These are phyloP conservation scores for Melaleuca quinquenervia DNA, from an alignment of 345 rosid genomes.

Conservation along the genomic window DNA sequence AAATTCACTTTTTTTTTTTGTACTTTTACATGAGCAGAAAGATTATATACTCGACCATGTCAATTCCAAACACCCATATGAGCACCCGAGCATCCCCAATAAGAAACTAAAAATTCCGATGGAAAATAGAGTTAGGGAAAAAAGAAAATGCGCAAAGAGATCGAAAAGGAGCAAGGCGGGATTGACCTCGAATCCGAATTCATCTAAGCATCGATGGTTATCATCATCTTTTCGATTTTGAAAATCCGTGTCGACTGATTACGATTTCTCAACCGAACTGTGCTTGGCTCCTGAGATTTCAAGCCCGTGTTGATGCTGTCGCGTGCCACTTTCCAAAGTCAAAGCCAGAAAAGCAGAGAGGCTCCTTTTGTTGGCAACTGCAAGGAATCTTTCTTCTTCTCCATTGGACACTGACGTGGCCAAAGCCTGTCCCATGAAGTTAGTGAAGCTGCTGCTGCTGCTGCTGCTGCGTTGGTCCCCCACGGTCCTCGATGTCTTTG, in stretches of 20 bases:
- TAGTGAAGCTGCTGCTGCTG: neutral
- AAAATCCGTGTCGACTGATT: neutral
- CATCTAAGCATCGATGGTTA: neutral
- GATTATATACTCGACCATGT: neutral
- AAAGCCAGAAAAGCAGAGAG: neutral
- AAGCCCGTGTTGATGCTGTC: neutral
- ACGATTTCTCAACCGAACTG: neutral
- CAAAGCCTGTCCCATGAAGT: neutral
- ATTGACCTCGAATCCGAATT: neutral
- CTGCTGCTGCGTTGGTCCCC: neutral
- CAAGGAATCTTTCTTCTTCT: neutral
- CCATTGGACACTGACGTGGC: slow-evolving; percentile 6
- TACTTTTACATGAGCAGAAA: no score
- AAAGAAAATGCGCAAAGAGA: neutral
- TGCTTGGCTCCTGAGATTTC: neutral
- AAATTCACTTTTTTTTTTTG: no score
- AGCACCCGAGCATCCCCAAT: neutral
- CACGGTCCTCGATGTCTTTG: neutral
- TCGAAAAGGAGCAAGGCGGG: neutral
- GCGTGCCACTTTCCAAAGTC: neutral
- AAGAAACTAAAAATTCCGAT: accelerated
- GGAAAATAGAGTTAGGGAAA: no score
- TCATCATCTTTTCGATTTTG: neutral
- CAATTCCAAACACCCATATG: neutral
- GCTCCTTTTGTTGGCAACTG: neutral